phyloP scores from a whole-genome alignment of 106 monocot genomes.

The Hemerocallis citrina region DNA sequence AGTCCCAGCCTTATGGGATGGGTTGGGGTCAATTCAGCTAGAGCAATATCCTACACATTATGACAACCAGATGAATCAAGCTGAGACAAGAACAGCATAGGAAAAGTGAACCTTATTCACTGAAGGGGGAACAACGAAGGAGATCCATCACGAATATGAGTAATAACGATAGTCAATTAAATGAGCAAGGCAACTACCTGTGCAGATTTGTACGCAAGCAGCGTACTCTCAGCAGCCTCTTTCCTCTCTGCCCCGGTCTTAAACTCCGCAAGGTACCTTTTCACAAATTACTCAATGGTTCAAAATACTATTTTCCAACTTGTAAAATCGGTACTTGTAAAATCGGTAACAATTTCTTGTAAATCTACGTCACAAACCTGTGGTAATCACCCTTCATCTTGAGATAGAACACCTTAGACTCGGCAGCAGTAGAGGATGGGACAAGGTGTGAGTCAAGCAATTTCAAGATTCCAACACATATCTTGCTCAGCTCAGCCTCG shows the following conservation, averaged over 20 bases:
- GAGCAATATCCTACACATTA: no score
- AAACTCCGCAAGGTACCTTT: conserved; percentile 41
- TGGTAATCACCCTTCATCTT: conserved; percentile 53
- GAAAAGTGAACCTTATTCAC: no score
- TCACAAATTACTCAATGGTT: background rate
- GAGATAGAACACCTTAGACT: conserved; percentile 44
- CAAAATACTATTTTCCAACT: background rate
- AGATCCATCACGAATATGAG: no score
- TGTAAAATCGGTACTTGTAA: no score
- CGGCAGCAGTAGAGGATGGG: conserved; percentile 27
- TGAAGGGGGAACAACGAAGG: no score
- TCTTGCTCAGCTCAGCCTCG: conserved; percentile 36
- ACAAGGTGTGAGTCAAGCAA: conserved; percentile 34
- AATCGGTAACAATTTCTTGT: background rate
- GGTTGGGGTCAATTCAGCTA: no score
- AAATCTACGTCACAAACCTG: conserved; percentile 15
- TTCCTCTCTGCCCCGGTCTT: conserved; percentile 41
- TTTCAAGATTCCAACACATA: conserved; percentile 35
- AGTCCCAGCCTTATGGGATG: no score
- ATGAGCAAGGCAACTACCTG: no score
- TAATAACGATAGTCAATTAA: no score
- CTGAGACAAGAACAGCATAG: no score
- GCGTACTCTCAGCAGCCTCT: conserved; percentile 36
- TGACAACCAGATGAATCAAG: no score
- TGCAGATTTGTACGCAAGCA: conserved; percentile 34